Base-by-base conservation (phyloP, 495 filamentous ascomycete species). In the Stereocaulon alpinum region DNA sequence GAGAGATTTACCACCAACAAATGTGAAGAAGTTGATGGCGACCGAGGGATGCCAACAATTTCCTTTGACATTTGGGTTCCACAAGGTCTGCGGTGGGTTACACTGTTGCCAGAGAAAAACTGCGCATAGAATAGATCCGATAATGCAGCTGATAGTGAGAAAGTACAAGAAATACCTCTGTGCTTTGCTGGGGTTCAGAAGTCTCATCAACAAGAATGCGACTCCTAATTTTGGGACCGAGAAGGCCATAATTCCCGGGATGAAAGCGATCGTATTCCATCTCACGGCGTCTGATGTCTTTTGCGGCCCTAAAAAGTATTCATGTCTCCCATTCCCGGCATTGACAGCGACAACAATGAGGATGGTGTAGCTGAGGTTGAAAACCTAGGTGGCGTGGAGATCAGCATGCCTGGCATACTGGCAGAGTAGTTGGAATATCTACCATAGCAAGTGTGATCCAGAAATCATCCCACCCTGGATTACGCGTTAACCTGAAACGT, bases 391-490 rank as follows among this genome's bases (percentile, higher is more conserved):
- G 20, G 6, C 32, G 32, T 10, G 11, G 6, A 6, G 6, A 0
- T 34, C 32, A 34, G 32, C 11, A 34, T 34, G 6, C 32, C 32
- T 34, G n/a, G n/a, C n/a, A 34, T 10, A 34, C 11, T 34, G 6
- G 32, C 32, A 34, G 32, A 34, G 32, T 10, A 34, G 6, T 10
- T 34, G 32, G 0, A 34, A 34, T 34, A 34, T 10, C 32, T 6
- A 45, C 43, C 53, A 55, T 55, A 40, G 34, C 4, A 24, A 55
- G 10, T 7, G 17, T 1, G 7, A 55, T 42, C 53, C 53, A 55
- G 18, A 55, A 55, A 22, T 55, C 53, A 40, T 55, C 53, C 53
- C 53, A 55, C 2, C 53, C 53, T 2, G 20, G 5, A 24, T 55
- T 55, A 3, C 4, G 17, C 5, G 53, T 55, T 10, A 55, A 6